Evolutionary conservation across 2,329 filamentous ascomycete genomes (phyloP).

Genomic region (Fusarium fujikuroi): DNA sequence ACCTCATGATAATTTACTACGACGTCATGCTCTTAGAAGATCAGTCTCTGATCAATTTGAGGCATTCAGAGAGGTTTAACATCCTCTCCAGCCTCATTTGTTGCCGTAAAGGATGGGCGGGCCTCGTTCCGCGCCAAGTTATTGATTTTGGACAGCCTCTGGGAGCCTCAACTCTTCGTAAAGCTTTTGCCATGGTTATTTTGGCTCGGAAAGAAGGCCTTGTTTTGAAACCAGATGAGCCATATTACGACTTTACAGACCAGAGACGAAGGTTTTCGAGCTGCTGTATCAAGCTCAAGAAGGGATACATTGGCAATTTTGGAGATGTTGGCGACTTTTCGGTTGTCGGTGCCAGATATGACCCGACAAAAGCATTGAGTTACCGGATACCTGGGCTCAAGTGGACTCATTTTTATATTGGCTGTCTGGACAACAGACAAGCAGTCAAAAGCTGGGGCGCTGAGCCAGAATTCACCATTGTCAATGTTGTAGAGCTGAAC

Average conservation of each 20-base stretch:
- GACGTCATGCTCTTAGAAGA: constrained; percentile 66
- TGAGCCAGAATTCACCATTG: constrained; percentile 71
- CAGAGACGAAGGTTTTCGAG: constrained; percentile 52
- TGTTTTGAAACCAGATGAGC: constrained; percentile 81
- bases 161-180: constrained; percentile 65
- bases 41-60: constrained; percentile 60
- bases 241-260: constrained; percentile 73
- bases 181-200: constrained; percentile 75
- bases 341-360: constrained; percentile 78
- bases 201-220: constrained; percentile 77
- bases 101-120: constrained; percentile 68
- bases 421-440: constrained; percentile 76
- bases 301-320: constrained; percentile 81
- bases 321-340: constrained; percentile 88
- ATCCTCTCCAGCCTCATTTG: constrained; percentile 66
- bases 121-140: constrained; percentile 72
- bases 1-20: constrained; percentile 71
- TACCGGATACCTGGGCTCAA: constrained; percentile 65
- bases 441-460: constrained; percentile 62
- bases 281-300: constrained; percentile 84
- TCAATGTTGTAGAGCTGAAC: constrained; percentile 71
- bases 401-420: constrained; percentile 86
- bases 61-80: constrained; percentile 69
- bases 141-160: constrained; percentile 71
- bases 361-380: constrained; percentile 69